These are phyloP conservation scores for Lophiostoma macrostomum DNA, from an alignment of 495 filamentous ascomycete species.

Conservation along the genomic window DNA sequence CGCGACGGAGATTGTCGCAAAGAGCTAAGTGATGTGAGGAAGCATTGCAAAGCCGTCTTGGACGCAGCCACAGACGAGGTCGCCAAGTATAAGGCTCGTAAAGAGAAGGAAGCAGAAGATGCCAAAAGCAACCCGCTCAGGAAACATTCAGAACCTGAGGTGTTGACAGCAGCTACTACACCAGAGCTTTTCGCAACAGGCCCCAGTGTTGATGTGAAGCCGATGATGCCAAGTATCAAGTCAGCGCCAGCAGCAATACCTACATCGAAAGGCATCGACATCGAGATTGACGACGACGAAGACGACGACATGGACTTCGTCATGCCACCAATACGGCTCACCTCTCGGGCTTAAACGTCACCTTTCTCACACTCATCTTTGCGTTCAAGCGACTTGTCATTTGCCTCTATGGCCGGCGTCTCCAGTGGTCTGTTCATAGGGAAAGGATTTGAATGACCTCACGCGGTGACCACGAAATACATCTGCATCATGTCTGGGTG, in stretches of 20 bases:
- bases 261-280: constrained; percentile 21
- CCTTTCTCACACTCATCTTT: constrained; percentile 6
- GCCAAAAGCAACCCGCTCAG: no score
- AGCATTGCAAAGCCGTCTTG: constrained; percentile 55
- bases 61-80: constrained; percentile 42
- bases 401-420: constrained; percentile 23
- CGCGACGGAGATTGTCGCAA: constrained; percentile 74
- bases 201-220: no score
- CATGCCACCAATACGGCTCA: constrained; percentile 29
- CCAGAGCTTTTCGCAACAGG: no score
- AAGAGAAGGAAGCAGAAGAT: constrained; percentile 15
- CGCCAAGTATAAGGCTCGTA: constrained; percentile 30
- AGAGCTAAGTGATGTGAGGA: constrained; percentile 68
- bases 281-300: constrained; percentile 36
- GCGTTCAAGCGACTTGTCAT: constrained; percentile 35
- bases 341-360: constrained; percentile 21
- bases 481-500: constrained; percentile 9
- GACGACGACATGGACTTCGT: constrained; percentile 34
- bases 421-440: constrained; percentile 6
- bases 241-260: constrained; percentile 5
- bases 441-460: constrained; percentile 19
- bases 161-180: no score
- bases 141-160: no score
- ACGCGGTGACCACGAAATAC: constrained; percentile 22
- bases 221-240: not conserved